These are phyloP conservation scores for Penicillium fuscoglaucum DNA, from an alignment of 2,329 filamentous ascomycete genomes.

Conservation along the genomic window DNA sequence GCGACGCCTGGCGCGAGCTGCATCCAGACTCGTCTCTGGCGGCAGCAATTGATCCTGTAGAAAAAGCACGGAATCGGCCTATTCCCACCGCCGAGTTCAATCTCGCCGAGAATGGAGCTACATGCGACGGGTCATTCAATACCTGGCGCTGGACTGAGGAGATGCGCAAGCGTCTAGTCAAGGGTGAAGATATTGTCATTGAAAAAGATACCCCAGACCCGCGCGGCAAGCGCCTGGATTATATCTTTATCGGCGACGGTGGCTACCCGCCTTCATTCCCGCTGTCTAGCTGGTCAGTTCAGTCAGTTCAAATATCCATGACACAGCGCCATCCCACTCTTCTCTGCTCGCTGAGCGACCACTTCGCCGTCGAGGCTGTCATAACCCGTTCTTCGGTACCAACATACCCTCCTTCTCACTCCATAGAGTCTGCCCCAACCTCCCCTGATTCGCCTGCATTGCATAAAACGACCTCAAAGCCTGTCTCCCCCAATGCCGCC, in stretches of 20 bases:
- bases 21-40: constrained; percentile 84
- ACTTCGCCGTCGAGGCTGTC: constrained; percentile 86
- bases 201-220: constrained; percentile 68
- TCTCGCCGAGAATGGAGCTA: constrained; percentile 76
- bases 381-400: constrained; percentile 51
- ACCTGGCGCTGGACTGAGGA: constrained; percentile 87
- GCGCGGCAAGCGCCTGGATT: constrained; percentile 84
- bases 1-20: constrained; percentile 79
- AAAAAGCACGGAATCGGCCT: constrained; percentile 64
- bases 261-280: constrained; percentile 34
- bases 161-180: constrained; percentile 66
- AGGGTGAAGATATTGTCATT: constrained; percentile 64
- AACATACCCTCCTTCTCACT: constrained; percentile 2
- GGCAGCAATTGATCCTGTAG: constrained; percentile 65
- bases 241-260: constrained; percentile 77
- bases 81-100: constrained; percentile 78
- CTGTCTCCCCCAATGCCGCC: constrained; percentile 27
- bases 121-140: constrained; percentile 82
- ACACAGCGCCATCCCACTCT: constrained; percentile 76
- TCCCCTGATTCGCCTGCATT: constrained; percentile 14
- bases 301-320: constrained; percentile 73
- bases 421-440: constrained; percentile 3
- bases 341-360: constrained; percentile 85
- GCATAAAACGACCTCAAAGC: constrained; percentile 19
- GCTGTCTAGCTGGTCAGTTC: constrained; percentile 64